Conservation (phyloP, 352 stramenopile species). For the Phytophthora meadii region DNA sequence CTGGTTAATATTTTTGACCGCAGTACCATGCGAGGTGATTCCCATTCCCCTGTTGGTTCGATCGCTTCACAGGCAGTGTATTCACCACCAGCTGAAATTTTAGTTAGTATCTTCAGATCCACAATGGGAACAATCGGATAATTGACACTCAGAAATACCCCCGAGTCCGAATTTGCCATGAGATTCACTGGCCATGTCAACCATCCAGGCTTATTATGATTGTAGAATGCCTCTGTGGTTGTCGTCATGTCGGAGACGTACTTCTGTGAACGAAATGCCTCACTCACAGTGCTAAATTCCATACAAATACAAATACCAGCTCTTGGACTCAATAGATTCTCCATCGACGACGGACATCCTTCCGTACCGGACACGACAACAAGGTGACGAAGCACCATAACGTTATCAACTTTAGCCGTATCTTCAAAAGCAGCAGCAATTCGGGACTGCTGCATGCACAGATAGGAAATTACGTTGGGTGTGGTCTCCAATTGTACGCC, state of each 20-base stretch:
- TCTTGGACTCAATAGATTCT: conserved; percentile 28
- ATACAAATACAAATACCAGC: conserved; percentile 37
- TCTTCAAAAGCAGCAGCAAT: conserved; percentile 13
- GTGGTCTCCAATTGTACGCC: conserved; percentile 41
- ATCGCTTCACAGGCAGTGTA: conserved; percentile 33
- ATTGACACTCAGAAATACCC: conserved; percentile 44
- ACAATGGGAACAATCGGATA: conserved; percentile 47
- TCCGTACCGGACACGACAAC: conserved; percentile 25
- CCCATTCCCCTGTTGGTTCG: conserved; percentile 25
- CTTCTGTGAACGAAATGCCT: conserved; percentile 30
- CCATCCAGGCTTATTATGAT: conserved; percentile 51
- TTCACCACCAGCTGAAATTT: conserved; percentile 20
- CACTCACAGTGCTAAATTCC: conserved; percentile 20
- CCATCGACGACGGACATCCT: conserved; percentile 31
- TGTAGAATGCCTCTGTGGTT: conserved; percentile 52
- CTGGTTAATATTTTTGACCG: conserved; percentile 19
- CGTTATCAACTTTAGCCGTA: conserved; percentile 12
- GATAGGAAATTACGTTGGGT: conserved; percentile 35
- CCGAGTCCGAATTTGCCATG: conserved; percentile 19
- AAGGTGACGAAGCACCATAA: conserved; percentile 34
- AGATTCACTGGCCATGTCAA: conserved; percentile 42
- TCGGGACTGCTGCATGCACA: conserved; percentile 38
- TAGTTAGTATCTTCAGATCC: conserved; percentile 38
- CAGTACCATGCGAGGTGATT: conserved; percentile 28
- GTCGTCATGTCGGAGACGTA: conserved; percentile 58